Evolutionary conservation across 805 yeast species (phyloP).

Genomic region (Yamadazyma phyllophila): DNA sequence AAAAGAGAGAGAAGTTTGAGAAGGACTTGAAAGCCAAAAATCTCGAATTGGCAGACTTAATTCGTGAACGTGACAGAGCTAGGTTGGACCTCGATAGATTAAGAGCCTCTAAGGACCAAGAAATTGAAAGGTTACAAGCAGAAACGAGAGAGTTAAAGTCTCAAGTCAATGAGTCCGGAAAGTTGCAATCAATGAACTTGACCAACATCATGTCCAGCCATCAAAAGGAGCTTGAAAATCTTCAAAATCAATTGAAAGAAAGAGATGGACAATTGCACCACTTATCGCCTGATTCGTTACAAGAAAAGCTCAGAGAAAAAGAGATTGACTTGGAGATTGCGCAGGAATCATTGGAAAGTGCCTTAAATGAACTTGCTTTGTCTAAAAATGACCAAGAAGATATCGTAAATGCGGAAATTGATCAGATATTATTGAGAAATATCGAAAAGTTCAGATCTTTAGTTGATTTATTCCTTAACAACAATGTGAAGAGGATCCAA

Average conservation of each 20-base stretch:
- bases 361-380: slow-evolving; percentile 57
- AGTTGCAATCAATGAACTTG: slow-evolving; percentile 61
- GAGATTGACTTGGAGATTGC: slow-evolving; percentile 78
- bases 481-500: slow-evolving; percentile 72
- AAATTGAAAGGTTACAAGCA: slow-evolving; percentile 62
- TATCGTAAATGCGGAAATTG: slow-evolving; percentile 59
- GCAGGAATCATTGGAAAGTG: slow-evolving; percentile 75
- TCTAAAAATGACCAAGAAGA: slow-evolving; percentile 48
- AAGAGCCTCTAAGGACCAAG: slow-evolving; percentile 61
- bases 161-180: slow-evolving; percentile 57
- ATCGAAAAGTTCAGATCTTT: slow-evolving; percentile 47
- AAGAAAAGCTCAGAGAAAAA: slow-evolving; percentile 55
- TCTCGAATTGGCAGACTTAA: slow-evolving; percentile 82
- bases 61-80: slow-evolving; percentile 86
- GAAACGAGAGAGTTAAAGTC: slow-evolving; percentile 60
- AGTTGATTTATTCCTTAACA: slow-evolving; percentile 67
- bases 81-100: slow-evolving; percentile 74
- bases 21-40: slow-evolving; percentile 82
- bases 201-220: slow-evolving; percentile 60
- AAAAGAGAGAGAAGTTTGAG: slow-evolving; percentile 77
- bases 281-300: slow-evolving; percentile 32
- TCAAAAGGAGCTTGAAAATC: slow-evolving; percentile 55
- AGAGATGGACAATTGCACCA: slow-evolving; percentile 22
- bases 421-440: slow-evolving; percentile 47
- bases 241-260: slow-evolving; percentile 47